Evolutionary conservation across 2,329 filamentous ascomycete species (phyloP).

Genomic region (Colletotrichum coccodes): DNA sequence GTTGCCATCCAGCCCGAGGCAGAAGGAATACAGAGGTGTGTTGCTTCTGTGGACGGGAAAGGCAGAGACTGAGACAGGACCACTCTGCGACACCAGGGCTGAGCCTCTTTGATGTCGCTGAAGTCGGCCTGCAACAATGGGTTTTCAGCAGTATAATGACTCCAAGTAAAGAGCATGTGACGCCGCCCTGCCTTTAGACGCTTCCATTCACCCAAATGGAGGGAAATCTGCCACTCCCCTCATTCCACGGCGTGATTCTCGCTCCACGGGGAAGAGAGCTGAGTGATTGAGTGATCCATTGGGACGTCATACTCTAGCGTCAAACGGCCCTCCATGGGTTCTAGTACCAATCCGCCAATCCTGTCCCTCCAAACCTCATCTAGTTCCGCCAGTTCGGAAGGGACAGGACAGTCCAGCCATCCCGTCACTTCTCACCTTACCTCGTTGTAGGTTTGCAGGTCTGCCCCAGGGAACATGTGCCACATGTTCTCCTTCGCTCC

Average conservation of each 20-base stretch:
- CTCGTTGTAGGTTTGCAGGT: slow-evolving; percentile 3
- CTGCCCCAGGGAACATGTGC: slow-evolving; percentile 1
- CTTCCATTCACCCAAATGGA: not conserved
- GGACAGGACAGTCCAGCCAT: slow-evolving; percentile 13
- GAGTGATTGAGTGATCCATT: not conserved
- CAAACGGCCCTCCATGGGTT: slow-evolving; percentile 22
- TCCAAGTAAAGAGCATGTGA: not conserved
- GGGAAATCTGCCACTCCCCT: not conserved
- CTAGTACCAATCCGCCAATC: slow-evolving; percentile 27
- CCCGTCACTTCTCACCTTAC: slow-evolving; percentile 27
- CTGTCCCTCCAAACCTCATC: not conserved
- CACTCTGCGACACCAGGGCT: not conserved
- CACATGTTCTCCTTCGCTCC: not conserved
- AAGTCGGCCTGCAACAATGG: not conserved
- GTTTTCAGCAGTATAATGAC: not conserved
- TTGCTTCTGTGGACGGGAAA: not conserved
- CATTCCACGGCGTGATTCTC: slow-evolving; percentile 18
- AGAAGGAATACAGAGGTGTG: not conserved
- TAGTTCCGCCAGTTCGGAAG: not conserved
- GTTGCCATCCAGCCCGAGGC: not conserved
- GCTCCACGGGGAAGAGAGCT: not conserved
- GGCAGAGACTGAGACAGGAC: not conserved
- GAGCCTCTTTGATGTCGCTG: not conserved
- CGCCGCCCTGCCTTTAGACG: not conserved
- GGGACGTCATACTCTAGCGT: slow-evolving; percentile 29